Base-by-base conservation (phyloP, 164 flowering plant genomes). In the Cinnamomum chago region DNA sequence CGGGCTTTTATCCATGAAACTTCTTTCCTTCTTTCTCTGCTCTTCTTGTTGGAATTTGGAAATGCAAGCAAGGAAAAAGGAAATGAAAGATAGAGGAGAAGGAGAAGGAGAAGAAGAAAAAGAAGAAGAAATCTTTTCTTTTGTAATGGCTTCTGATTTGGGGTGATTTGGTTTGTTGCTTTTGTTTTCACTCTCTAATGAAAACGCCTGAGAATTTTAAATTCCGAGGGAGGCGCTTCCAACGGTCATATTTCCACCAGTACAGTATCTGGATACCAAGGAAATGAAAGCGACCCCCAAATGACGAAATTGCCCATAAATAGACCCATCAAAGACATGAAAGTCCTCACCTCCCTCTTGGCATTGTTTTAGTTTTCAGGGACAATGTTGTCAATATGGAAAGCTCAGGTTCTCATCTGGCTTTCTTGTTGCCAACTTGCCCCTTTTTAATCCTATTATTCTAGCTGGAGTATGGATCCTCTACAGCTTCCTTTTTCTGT, bases 1-100 rank as follows among this genome's bases (percentile, higher is more conserved):
- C 20, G 72, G 65, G 27, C 73, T 23, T 68, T 81, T 83, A 33
- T 82, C 89, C 89, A 86, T 87, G 69, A 30, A 67, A 67, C 47
- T 67, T 25, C 50, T 17, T 55, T 67, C 35, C 69, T 30, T 20
- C 67, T 28, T 24, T 28, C 10, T 67, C 55, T 47, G 4, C 51
- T 68, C 71, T 35, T 68, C 55, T 68, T 22, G 5, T 47, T 47
- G 60, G 60, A 55, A 18, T 14, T 14, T 47, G 60, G n/a, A 55
- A 18, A 55, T 14, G 20, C 60, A 14, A 3, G 60, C 60, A 55
- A n/a, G 0, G 60, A 55, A 14, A 55, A 17, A 55, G 11, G 70
- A 60, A 60, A 70, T 15, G 58, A 58, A 55, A 70, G 62, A 65
- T 70, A 65, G 65, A 65, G 72, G 65, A 5, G 28, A 18, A 3